Base-by-base conservation (phyloP, 2,329 filamentous ascomycete species). In the Sporothrix humicola region DNA sequence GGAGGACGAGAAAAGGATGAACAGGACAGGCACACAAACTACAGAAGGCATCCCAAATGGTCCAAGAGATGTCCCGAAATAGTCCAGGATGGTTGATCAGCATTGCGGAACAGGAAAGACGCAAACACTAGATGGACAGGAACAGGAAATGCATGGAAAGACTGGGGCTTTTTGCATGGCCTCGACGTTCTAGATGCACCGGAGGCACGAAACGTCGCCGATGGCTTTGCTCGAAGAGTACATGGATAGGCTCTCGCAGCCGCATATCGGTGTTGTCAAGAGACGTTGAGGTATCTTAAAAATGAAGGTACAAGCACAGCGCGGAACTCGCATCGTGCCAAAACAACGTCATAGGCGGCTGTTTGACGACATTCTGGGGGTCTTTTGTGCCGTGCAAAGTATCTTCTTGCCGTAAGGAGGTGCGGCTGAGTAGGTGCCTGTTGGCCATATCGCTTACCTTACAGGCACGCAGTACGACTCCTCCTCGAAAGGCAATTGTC, bases 151-250 rank as follows among this genome's bases (percentile, higher is more conserved):
- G 31, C 31, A 26, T 37, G 44, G 46, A 17, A 37, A 12, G 61
- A 20, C 37, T 23, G 42, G 37, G 58, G 42, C 17, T 31, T 61
- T 61, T 6, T 61, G 9, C 17, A 65, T 42, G 59, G 20, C 46
- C 44, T 31, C 46, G 23, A 68, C 23, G 46, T 52, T 68, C 65
- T 68, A 68, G 65, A 68, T 68, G 65, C 48, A 66, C 61, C 61
- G 61, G 61, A 66, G 42, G 42, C 20, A 10, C n/a, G 17, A 15
- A 20, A 66, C 13, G 13, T 68, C 46, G 65, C 65, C 44, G 65
- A 68, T 12, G 7, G 13, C 63, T 68, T 68, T 26, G 65, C 46
- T 37, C 31, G 7, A 37, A 37, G 31, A 37, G 31, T 37, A 37
- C 31, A 37, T 37, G 31, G 31, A 37, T 5, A 37, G 31, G 31